These are phyloP conservation scores for Basipetospora chlamydospora DNA, from an alignment of 2,329 filamentous ascomycete species.

Conservation along the genomic window DNA sequence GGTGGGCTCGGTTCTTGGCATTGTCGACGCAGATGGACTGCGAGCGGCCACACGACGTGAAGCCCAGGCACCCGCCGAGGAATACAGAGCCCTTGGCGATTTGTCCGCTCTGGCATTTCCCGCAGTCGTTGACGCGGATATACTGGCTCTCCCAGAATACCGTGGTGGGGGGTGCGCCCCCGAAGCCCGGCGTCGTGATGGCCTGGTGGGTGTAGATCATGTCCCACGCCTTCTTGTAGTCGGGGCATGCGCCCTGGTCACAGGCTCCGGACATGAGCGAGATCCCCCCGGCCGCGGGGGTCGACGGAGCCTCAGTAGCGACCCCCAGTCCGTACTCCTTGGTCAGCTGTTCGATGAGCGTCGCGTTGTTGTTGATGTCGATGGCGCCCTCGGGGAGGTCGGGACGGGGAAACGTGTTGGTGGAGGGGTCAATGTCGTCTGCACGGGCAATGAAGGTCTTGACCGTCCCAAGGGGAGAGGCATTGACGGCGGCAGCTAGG, in stretches of 20 bases:
- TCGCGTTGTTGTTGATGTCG: background rate
- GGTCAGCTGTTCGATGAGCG: background rate
- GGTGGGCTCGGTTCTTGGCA: conserved; percentile 6
- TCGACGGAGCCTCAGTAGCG: background rate
- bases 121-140: conserved; percentile 7
- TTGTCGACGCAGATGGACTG: conserved; percentile 8
- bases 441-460: background rate
- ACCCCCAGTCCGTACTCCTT: background rate
- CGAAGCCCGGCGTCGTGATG: conserved; percentile 2
- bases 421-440: background rate
- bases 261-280: conserved; percentile 3
- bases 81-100: background rate
- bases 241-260: conserved; percentile 7
- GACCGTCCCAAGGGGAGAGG: background rate
- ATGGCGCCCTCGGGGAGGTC: background rate
- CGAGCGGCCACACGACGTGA: conserved; percentile 4
- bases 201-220: conserved; percentile 6
- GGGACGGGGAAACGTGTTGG: background rate
- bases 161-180: conserved; percentile 2
- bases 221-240: conserved; percentile 6
- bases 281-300: background rate
- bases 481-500: background rate
- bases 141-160: conserved; percentile 5
- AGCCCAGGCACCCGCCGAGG: background rate
- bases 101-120: conserved; percentile 5